Conservation (phyloP, 1,284 basidiomycete species). For the Ceratobasidium sp. region DNA sequence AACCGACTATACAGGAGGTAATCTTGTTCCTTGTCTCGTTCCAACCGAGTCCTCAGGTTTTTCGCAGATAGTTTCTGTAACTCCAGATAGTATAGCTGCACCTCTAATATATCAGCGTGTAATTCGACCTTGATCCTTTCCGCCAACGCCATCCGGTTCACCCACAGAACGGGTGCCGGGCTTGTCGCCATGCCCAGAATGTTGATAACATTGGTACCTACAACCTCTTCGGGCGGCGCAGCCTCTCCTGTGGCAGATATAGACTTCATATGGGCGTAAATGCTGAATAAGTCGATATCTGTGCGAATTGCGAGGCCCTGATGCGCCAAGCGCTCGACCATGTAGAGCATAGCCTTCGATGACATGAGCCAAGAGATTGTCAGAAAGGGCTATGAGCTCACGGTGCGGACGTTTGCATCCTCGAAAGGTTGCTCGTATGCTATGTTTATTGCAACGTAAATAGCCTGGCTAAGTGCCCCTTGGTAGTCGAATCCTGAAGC, state of each 20-base stretch:
- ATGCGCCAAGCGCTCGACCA: conserved; percentile 30
- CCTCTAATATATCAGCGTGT: conserved; percentile 22
- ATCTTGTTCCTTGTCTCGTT: conserved; percentile 22
- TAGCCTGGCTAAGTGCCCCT: conserved; percentile 8
- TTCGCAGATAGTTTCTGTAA: background rate
- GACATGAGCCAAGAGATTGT: background rate
- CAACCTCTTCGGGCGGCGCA: conserved; percentile 9
- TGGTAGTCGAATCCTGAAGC: conserved; percentile 4
- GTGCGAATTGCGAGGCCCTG: conserved; percentile 20
- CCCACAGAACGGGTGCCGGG: conserved; percentile 5
- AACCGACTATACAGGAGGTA: conserved; percentile 30
- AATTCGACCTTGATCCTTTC: conserved; percentile 29
- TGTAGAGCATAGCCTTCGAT: conserved; percentile 10
- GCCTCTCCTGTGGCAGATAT: conserved; percentile 5
- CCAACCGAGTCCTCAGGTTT: conserved; percentile 19
- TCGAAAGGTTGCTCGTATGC: conserved; percentile 20
- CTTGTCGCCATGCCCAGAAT: conserved; percentile 16
- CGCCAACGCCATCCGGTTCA: conserved; percentile 17
- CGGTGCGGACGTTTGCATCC: conserved; percentile 33
- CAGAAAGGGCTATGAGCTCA: background rate
- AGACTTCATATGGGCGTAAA: conserved; percentile 34
- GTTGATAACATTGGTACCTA: conserved; percentile 16
- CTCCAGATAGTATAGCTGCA: conserved; percentile 25
- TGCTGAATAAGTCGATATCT: conserved; percentile 32
- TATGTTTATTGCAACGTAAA: background rate